Base-by-base conservation (phyloP, 352 stramenopile species). In the Elongisporangium undulatum region DNA sequence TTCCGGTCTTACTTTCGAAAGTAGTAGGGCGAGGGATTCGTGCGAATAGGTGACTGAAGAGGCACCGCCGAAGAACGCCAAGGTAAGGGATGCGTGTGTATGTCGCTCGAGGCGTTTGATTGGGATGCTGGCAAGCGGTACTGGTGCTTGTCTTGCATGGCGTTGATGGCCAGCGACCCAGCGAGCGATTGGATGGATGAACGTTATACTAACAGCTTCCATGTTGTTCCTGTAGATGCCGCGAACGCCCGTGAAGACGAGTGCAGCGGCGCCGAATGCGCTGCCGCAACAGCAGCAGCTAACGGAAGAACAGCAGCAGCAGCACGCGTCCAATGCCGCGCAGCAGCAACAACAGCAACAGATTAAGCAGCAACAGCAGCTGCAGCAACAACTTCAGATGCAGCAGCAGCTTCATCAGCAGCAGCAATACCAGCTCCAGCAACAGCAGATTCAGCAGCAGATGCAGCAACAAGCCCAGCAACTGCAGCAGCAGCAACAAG, bases 11-110 rank as follows among this genome's bases (percentile, higher is more conserved):
- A 39, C 39, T 49, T 49, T 26, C 39, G 34, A 59, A 62, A 74
- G 65, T 56, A 73, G 62, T 68, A 74, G 62, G 65, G 68, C 56
- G 66, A 74, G 49, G 49, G 24, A 51, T 41, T 20, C 39, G 49
- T 19, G 70, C 62, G 73, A 69, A 53, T 82, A 82, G 73, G 73
- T 82, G 73, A 78, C 60, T 50, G 56, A 74, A 74, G 62, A 59
- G 72, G 50, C 72, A 76, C 73, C 72, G 50, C 69, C 67, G 56
- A 62, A 75, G 55, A 71, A 63, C 53, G 60, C 61, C 49, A 69
- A 64, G 38, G 58, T 45, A 58, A 64, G 59, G 51, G 50, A 12
- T 52, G 51, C 17, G 58, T 41, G 4, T 21, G 38, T n/a, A n/a
- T n/a, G n/a, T n/a, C n/a, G n/a, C n/a, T n/a, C n/a, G n/a, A n/a